These are phyloP conservation scores for Xylariomycetidae sp. DNA, from an alignment of 2,329 filamentous ascomycete species.

Conservation along the genomic window DNA sequence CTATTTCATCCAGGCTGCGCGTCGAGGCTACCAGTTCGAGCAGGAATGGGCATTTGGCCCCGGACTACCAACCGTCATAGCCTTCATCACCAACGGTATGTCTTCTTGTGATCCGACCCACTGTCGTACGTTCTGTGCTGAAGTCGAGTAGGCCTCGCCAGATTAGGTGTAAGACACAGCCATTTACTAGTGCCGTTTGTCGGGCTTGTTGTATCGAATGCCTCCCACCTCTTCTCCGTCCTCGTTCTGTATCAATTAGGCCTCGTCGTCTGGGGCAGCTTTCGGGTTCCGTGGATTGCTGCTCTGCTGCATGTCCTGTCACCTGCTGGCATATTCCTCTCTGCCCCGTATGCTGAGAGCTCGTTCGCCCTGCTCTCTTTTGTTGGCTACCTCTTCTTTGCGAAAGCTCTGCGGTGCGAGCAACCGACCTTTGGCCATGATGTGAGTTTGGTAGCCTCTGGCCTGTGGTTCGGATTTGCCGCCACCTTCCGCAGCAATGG, in stretches of 20 bases:
- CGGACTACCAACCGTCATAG: conserved; percentile 39
- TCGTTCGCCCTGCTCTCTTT: conserved; percentile 75
- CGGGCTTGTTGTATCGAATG: conserved; percentile 62
- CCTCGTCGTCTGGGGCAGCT: conserved; percentile 43
- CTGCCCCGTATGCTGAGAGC: conserved; percentile 78
- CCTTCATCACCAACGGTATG: conserved; percentile 29
- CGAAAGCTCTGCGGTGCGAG: conserved; percentile 36
- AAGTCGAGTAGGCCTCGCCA: conserved; percentile 17
- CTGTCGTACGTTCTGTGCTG: conserved; percentile 4
- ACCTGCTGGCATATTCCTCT: conserved; percentile 84
- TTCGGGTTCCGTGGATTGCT: conserved; percentile 59
- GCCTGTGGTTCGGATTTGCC: conserved; percentile 64
- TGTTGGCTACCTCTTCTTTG: conserved; percentile 64
- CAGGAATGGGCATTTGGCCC: conserved; percentile 79
- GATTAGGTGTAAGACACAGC: conserved; percentile 16
- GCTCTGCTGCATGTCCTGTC: conserved; percentile 75
- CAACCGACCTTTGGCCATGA: conserved; percentile 32
- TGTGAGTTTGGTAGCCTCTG: conserved; percentile 53
- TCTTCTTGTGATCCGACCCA: neutral
- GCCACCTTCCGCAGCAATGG: conserved; percentile 80
- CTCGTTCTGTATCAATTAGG: conserved; percentile 65
- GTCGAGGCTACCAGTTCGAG: conserved; percentile 63
- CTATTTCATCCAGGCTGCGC: conserved; percentile 62
- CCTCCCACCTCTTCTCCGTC: conserved; percentile 71
- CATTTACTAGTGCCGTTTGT: conserved; percentile 39